Percentiles rank a stretch among this genome's conserved stretches.
Conservation (phyloP, 2,329 filamentous ascomycete genomes). For the Pestalotiopsis sp. region DNA sequence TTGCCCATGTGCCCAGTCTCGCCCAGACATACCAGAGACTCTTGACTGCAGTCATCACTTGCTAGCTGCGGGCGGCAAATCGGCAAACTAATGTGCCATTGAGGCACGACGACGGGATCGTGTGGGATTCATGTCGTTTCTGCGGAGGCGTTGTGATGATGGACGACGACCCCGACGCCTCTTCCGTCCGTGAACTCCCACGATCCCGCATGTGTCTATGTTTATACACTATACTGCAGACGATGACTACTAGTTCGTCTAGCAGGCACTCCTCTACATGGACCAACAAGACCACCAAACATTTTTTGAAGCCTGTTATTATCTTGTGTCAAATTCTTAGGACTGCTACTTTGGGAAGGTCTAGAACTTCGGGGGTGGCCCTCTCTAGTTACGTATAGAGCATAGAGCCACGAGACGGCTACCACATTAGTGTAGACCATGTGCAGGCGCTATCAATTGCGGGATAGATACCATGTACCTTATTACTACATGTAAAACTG, state of each 20-base stretch:
- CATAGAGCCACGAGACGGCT: neutral
- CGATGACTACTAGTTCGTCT: neutral
- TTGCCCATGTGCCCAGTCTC: neutral
- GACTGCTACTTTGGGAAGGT: neutral
- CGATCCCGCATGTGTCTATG: neutral
- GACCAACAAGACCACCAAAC: neutral
- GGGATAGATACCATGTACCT: neutral
- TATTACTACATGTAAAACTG: neutral
- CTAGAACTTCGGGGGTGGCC: neutral
- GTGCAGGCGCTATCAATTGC: neutral
- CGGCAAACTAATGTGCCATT: neutral
- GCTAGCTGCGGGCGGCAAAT: neutral
- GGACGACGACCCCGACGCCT: neutral
- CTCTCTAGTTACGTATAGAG: neutral
- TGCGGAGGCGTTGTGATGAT: neutral
- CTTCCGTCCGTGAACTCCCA: neutral
- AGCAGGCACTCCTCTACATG: neutral
- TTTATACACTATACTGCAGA: neutral
- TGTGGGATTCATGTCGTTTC: neutral
- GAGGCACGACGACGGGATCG: neutral
- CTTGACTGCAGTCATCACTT: neutral
- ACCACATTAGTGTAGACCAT: neutral
- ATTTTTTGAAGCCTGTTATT: neutral
- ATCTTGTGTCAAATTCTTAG: neutral
- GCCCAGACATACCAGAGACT: neutral